Base-by-base conservation (phyloP, 768 basidiomycete genomes). In the Pholiota microspora region DNA sequence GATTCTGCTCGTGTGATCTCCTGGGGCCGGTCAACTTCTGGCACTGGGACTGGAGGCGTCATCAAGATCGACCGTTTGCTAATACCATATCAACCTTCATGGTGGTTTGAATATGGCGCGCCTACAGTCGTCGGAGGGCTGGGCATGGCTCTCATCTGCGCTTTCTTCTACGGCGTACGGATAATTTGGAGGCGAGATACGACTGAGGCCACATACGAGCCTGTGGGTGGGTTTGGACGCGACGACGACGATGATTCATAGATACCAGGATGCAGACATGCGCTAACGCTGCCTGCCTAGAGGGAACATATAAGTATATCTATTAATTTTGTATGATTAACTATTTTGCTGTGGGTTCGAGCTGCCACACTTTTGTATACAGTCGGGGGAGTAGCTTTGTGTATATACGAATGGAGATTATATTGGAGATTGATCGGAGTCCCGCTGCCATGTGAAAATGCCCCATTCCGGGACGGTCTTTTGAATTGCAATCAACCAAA, bases 201-300 rank as follows among this genome's bases (percentile, higher is more conserved):
- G 52, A 88, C 84, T 28, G 89, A 93, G 69, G 88, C 92, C 31
- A 94, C 91, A 32, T 97, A 92, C 68, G 94, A 96, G 67, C 93
- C 94, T 21, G 71, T 89, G 32, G 94, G 93, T 44, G 92, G 93
- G 31, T 92, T 89, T 67, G 80, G 77, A 31, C 73, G 73, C 45
- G 81, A 83, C 38, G 83, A 81, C 53, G 79, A 83, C 54, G 62
- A 68, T 36, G 66, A 68, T 53, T 65, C 60, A 52, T 67, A 61
- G 56, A n/a, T 48, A 27, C 45, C 23, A 40, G 47, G 44, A 55
- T 27, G 49, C 52, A 54, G 29, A 44, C 28, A 46, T 48, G 9
- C 32, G 50, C 38, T 44, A 34, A 24, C 47, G 44, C 40, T 42
- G 9, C 16, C 16, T 58, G 59, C 16, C 16, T 58, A 60, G 49